phyloP scores from a whole-genome alignment of 139 green algal species.

The Chlamydomonas sp. region DNA sequence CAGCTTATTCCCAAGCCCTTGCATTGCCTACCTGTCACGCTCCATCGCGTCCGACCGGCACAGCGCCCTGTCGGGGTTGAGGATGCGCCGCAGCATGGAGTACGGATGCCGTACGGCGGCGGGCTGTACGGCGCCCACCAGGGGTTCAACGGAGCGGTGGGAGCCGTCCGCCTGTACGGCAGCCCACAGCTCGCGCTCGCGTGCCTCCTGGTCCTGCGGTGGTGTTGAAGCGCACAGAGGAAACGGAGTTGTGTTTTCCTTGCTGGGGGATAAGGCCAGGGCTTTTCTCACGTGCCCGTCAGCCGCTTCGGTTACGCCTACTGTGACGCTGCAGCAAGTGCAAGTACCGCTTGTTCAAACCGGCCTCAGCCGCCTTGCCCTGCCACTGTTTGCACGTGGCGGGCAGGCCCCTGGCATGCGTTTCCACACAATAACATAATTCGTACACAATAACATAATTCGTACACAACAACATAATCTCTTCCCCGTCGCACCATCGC shows the following conservation, averaged over 20 bases:
- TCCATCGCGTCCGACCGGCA: conserved; percentile 5
- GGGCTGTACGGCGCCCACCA: neutral
- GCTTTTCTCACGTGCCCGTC: too few relatives aligned
- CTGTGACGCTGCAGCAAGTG: too few relatives aligned
- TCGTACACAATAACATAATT: too few relatives aligned
- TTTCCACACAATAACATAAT: too few relatives aligned
- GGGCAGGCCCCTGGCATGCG: too few relatives aligned
- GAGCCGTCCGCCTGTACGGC: conserved; percentile 18
- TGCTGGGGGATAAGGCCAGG: neutral
- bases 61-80: conserved; percentile 26
- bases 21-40: neutral
- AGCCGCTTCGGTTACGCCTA: too few relatives aligned
- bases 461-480: too few relatives aligned
- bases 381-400: too few relatives aligned
- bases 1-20: too few relatives aligned
- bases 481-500: too few relatives aligned
- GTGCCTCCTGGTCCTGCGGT: neutral
- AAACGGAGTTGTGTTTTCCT: neutral
- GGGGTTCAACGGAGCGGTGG: neutral
- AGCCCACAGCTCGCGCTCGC: neutral
- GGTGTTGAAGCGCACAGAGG: neutral
- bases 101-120: neutral
- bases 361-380: too few relatives aligned
- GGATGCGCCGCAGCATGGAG: neutral
- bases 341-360: too few relatives aligned